Conservation (phyloP, 2,329 filamentous ascomycete species). For the Xylariaceae sp. region DNA sequence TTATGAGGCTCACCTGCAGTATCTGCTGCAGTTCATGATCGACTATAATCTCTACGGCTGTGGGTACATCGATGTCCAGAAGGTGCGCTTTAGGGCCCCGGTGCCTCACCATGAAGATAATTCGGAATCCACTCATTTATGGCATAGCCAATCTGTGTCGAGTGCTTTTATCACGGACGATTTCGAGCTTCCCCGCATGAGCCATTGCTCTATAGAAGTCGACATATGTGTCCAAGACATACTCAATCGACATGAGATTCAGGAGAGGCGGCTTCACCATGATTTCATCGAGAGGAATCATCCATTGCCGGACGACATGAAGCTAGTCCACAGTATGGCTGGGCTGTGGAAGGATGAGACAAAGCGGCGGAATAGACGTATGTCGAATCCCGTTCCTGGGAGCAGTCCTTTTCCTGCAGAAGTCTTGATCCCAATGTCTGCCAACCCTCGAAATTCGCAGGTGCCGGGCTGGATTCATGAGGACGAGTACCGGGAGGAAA, state of each 20-base stretch:
- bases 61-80: constrained; percentile 68
- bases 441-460: constrained; percentile 63
- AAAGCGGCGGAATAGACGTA: constrained; percentile 63
- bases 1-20: constrained; percentile 90
- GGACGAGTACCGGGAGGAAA: constrained; percentile 64
- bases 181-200: constrained; percentile 62
- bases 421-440: constrained; percentile 81
- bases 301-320: constrained; percentile 59
- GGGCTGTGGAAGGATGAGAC: constrained; percentile 89
- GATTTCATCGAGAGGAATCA: constrained; percentile 69
- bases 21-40: constrained; percentile 92
- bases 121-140: constrained; percentile 55
- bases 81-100: constrained; percentile 65
- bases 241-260: constrained; percentile 68
- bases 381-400: constrained; percentile 55
- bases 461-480: constrained; percentile 91
- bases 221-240: constrained; percentile 88
- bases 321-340: constrained; percentile 89
- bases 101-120: constrained; percentile 62
- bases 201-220: constrained; percentile 82
- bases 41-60: constrained; percentile 98
- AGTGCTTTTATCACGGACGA: constrained; percentile 53
- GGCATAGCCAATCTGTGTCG: constrained; percentile 71
- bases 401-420: constrained; percentile 76
- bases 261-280: constrained; percentile 74